phyloP scores from a whole-genome alignment of 371 early-diverging fungal genomes.

The Fennellomyces sp. region DNA sequence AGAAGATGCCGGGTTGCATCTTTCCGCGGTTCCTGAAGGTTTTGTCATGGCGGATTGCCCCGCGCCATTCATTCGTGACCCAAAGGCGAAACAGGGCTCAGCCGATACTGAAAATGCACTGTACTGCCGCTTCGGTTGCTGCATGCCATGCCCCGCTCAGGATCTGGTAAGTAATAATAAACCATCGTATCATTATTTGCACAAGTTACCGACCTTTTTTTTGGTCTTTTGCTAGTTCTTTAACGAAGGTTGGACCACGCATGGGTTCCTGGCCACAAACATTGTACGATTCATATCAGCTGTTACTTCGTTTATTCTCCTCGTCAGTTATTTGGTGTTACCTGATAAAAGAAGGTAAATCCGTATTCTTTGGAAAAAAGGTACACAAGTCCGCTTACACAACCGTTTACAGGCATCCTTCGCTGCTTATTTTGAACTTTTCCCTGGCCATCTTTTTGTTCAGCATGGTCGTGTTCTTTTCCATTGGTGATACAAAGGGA shows the following conservation, averaged over 20 bases:
- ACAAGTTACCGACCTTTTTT: constrained; percentile 27
- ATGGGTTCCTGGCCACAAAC: constrained; percentile 53
- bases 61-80: constrained; percentile 43
- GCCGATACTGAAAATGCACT: constrained; percentile 14
- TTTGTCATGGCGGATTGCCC: constrained; percentile 37
- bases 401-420: constrained; percentile 50
- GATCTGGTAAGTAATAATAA: constrained; percentile 23
- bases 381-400: not conserved
- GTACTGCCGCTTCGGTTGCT: constrained; percentile 37
- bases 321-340: constrained; percentile 59
- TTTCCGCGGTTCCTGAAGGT: constrained; percentile 29
- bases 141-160: constrained; percentile 47
- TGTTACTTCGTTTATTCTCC: constrained; percentile 48
- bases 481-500: constrained; percentile 51
- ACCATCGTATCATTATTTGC: constrained; percentile 13
- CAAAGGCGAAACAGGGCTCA: constrained; percentile 20
- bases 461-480: constrained; percentile 56
- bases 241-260: constrained; percentile 41
- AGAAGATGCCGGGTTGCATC: constrained; percentile 8
- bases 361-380: too few relatives aligned
- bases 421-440: constrained; percentile 66
- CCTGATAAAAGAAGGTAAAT: constrained; percentile 57
- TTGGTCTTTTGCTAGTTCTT: constrained; percentile 44
- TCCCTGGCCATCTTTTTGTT: constrained; percentile 58
- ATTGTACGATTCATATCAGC: constrained; percentile 57